These are phyloP conservation scores for Aspergillus conjunctus DNA, from an alignment of 495 filamentous ascomycete species.

Conservation along the genomic window DNA sequence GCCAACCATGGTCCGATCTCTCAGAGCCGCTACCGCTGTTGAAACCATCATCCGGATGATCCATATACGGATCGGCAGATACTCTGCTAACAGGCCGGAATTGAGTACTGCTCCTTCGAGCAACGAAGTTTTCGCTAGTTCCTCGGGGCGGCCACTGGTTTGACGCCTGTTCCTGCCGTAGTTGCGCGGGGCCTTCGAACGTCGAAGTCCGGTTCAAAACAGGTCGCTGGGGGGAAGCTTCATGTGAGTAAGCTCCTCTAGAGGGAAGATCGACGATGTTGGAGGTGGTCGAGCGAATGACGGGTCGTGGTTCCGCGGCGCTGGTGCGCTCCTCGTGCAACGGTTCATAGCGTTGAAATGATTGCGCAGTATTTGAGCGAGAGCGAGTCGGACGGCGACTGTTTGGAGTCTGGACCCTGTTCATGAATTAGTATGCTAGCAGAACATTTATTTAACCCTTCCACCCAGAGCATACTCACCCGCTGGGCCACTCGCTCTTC, in stretches of 20 bases:
- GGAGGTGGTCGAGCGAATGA: slow-evolving; percentile 60
- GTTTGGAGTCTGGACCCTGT: slow-evolving; percentile 25
- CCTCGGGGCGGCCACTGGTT: slow-evolving; percentile 53
- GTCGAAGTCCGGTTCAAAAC: slow-evolving; percentile 50
- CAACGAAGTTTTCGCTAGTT: slow-evolving; percentile 56
- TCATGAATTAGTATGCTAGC: slow-evolving; percentile 23
- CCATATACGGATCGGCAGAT: slow-evolving; percentile 61
- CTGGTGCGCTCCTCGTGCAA: slow-evolving; percentile 58
- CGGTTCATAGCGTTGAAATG: slow-evolving; percentile 57
- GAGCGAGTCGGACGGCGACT: slow-evolving; percentile 50
- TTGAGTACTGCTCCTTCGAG: slow-evolving; percentile 45
- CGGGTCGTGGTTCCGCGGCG: slow-evolving; percentile 52
- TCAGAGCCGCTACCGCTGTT: slow-evolving; percentile 62
- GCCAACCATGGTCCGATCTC: slow-evolving; percentile 53
- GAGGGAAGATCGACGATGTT: slow-evolving; percentile 40
- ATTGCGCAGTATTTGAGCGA: slow-evolving; percentile 64
- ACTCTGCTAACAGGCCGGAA: slow-evolving; percentile 44
- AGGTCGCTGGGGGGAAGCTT: slow-evolving; percentile 40
- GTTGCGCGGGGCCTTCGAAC: slow-evolving; percentile 59
- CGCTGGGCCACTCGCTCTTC: slow-evolving; percentile 68
- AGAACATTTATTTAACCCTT: not conserved
- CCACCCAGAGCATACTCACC: slow-evolving; percentile 43
- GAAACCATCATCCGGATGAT: slow-evolving; percentile 62
- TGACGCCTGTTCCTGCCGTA: slow-evolving; percentile 52
- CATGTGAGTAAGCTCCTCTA: slow-evolving; percentile 34